Evolutionary conservation across 2,329 filamentous ascomycete genomes (phyloP), one percentile per base, ranked within the genome.

Genomic region (Aureobasidium sp.): DNA sequence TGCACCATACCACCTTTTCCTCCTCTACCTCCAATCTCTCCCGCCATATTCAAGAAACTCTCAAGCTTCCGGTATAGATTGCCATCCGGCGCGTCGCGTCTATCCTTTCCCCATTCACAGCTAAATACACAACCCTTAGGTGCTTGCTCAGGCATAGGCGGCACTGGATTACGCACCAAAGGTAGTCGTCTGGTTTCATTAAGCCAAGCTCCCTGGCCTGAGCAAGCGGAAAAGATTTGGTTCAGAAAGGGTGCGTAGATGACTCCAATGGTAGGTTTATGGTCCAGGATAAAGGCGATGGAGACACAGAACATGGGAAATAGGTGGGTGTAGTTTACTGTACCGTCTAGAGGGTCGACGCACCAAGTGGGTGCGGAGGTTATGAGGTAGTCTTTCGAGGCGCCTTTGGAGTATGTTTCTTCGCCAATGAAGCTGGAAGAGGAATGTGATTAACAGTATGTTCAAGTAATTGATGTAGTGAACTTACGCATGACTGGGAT

Each of bases 231-330:
- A 76, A 90, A 91, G 41, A 86, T 78, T 66, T 90, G 86, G 68
- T 82, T 76, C 14, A 89, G 77, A 65, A 91, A 85, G 0, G 88
- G 89, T 0, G 88, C 87, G 67, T 88, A 84, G 68, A 91, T 86
- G 49, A 90, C 82, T 25, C 89, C 89, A 55, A 91, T 82, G 2
- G 86, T 73, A 3, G 89, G 86, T 32, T 77, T 73, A 7, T 81
- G 78, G 21, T 81, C 73, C 60, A 89, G 69, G 29, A 87, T 77
- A 68, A 91, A 85, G 53, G 81, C 88, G 68, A 91, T 90, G 39
- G 86, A 89, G 47, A 91, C 85, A 72, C 89, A 91, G 75, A 89
- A 91, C 85, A 90, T 90, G 62, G 87, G 87, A 69, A 90, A 90
- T 6, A 90, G 80, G 72, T 91, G 89, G 34, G 88, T 89, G 75